Base-by-base conservation (phyloP, 2,329 filamentous ascomycete genomes). In the Scedosporium aurantiacum region DNA sequence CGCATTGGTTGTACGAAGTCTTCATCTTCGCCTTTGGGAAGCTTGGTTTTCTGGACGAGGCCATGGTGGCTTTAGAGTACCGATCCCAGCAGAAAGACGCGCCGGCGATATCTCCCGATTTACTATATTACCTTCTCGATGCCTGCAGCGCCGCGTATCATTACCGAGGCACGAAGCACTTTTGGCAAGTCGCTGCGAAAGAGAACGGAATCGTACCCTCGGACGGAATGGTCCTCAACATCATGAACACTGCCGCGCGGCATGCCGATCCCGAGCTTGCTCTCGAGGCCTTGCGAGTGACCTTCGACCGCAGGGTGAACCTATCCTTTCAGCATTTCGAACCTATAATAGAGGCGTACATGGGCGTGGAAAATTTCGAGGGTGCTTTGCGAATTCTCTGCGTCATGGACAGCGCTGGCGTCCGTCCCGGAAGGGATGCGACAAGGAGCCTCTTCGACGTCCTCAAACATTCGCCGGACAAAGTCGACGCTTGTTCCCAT, bases 101-200 rank as follows among this genome's bases (percentile, higher is more conserved):
- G 5, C 65, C 67, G 8, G 58, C 47, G 27, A 72, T 77, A 43
- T 72, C 76, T 41, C 69, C 70, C 18, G 79, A 76, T 37, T 71
- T 92, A 3, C 91, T 90, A 82, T 81, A 82, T 59, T 84, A 87
- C 67, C 73, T 94, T 37, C 78, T 97, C n/a, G 89, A 92, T 65
- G 75, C 78, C n/a, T 91, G 89, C 63, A 87, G 86, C 65, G 78
- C 80, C 58, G 78, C 78, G 27, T 79, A 81, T 61, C 83, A 89
- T 69, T 80, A 88, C 66, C 77, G 83, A 21, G 84, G 86, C 27
- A 87, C 87, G 0, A 77, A 76, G 41, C 87, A 85, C 63, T 79
- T 89, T 41, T 99, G 94, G 93, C 81, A 81, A 47, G 78, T 77
- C 12, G 80, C 81, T 64, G 86, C 93, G 32, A 67, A 67, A 21